Percentiles rank a stretch among this genome's conserved stretches.
Evolutionary conservation across 164 flowering plant species (phyloP).

Genomic region (Liquidambar formosana): DNA sequence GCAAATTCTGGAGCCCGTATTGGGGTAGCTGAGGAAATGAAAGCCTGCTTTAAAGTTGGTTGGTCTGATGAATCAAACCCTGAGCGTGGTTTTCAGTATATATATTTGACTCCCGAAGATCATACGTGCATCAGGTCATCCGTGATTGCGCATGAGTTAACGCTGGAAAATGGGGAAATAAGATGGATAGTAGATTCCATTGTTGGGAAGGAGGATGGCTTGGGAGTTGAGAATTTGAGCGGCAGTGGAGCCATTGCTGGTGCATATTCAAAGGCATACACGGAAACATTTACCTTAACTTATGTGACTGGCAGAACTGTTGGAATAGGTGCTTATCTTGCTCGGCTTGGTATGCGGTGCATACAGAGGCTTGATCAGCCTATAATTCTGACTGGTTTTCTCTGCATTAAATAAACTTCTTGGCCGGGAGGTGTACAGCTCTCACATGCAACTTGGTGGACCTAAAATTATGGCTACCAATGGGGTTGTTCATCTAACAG

Average conservation of each 20-base stretch:
- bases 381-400: conserved; percentile 93
- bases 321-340: conserved; percentile 98
- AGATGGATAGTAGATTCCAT: conserved; percentile 97
- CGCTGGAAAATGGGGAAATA: conserved; percentile 68
- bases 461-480: conserved; percentile 99
- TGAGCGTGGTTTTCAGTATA: conserved; percentile 92
- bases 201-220: conserved; percentile 92
- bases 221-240: conserved; percentile 90
- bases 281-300: conserved; percentile 92
- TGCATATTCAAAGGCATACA: conserved; percentile 95
- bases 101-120: conserved; percentile 87
- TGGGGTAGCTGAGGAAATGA: conserved; percentile 98
- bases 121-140: conserved; percentile 60
- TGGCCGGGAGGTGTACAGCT: conserved; percentile 98
- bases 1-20: conserved; percentile 98
- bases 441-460: conserved; percentile 99
- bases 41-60: conserved; percentile 85
- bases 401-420: conserved; percentile 96
- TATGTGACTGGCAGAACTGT: conserved; percentile 99
- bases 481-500: conserved; percentile 97
- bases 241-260: conserved; percentile 99
- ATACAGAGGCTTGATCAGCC: conserved; percentile 99
- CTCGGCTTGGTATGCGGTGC: conserved; percentile 99
- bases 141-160: conserved; percentile 86
- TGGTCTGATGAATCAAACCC: conserved; percentile 94